Evolutionary conservation across 805 yeast species (phyloP).

Genomic region (Scheffersomyces ergatensis): DNA sequence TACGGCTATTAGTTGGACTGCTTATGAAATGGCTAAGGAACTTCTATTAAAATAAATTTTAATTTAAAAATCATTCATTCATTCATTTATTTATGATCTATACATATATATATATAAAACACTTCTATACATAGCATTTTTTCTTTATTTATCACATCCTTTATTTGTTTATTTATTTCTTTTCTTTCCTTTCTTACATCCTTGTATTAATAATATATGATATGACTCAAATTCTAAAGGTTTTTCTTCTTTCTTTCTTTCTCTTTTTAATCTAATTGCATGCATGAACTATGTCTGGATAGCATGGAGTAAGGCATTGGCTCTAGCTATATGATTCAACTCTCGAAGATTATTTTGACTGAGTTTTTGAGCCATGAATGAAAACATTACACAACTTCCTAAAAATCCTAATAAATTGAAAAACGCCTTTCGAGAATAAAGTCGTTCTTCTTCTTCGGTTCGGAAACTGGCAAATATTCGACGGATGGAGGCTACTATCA

Average conservation of each 20-base stretch:
- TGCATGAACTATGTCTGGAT: conserved; percentile 13
- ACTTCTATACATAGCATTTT: no score
- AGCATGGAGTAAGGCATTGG: conserved; percentile 23
- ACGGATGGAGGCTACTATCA: conserved; percentile 73
- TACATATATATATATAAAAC: no score
- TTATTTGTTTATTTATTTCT: no score
- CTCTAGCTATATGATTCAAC: conserved; percentile 26
- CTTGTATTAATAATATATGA: no score
- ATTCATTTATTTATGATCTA: no score
- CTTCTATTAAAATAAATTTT: conserved; percentile 32
- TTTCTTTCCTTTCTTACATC: no score
- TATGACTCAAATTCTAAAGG: no score
- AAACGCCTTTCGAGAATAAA: conserved; percentile 73
- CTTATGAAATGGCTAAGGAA: conserved; percentile 94
- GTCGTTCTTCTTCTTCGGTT: conserved; percentile 81
- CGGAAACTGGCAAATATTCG: conserved; percentile 79
- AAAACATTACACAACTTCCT: conserved; percentile 77
- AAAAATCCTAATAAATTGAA: conserved; percentile 76
- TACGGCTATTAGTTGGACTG: conserved; percentile 97
- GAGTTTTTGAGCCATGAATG: conserved; percentile 69
- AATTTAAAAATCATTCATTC: no score
- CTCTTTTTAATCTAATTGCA: no score
- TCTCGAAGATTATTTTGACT: conserved; percentile 28
- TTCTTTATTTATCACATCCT: no score
- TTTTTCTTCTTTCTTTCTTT: no score